Evolutionary conservation across 805 yeast species (phyloP), one percentile per base, ranked within the genome.

Genomic region (Yamadazyma sp.): DNA sequence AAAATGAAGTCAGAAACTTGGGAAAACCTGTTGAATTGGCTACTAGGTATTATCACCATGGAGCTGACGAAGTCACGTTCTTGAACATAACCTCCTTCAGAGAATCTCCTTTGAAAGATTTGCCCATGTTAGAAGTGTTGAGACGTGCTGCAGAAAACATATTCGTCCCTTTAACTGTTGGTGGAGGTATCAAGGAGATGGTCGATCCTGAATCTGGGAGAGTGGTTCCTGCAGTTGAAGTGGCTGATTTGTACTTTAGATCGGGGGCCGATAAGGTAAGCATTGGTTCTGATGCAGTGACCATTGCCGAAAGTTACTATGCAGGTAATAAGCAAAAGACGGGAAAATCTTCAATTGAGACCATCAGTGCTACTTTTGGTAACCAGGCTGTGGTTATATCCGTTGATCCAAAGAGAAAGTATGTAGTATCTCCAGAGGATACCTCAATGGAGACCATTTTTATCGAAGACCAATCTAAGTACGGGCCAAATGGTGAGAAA

Each of bases 241-340:
- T 93, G 19, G 99, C 99, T 0, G 77, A 86, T 25, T 67, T 89
- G 48, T 93, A 93, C 58, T 93, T 93, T 73, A 75, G 88, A 44
- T 86, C 98, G 0, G 99, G 99, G 45, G 99, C 99, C 11, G 99
- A 93, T 62, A 93, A 93, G 58, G 95, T 93, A 5, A 86, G 96
- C 31, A 93, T 93, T 55, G 99, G 99, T n/a, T 78, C 95, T 6
- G 99, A 93, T 64, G 95, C 99, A 0, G 99, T 93, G 1, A 60
- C 64, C 34, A 95, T 95, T 21, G 98, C 98, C 3, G 96, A 89
- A 57, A 68, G 77, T 25, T 93, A 69, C 60, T 85, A 84, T 60
- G 74, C 70, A 0, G 68, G 69, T 32, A 83, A 82, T 28, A 61
- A 66, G 17, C 60, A 55, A 22, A 79, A 82, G 31, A 73, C 76